Evolutionary conservation across 345 rosid genomes (phyloP), one percentile per base, ranked within the genome.

Genomic region (Boechera retrofracta): DNA sequence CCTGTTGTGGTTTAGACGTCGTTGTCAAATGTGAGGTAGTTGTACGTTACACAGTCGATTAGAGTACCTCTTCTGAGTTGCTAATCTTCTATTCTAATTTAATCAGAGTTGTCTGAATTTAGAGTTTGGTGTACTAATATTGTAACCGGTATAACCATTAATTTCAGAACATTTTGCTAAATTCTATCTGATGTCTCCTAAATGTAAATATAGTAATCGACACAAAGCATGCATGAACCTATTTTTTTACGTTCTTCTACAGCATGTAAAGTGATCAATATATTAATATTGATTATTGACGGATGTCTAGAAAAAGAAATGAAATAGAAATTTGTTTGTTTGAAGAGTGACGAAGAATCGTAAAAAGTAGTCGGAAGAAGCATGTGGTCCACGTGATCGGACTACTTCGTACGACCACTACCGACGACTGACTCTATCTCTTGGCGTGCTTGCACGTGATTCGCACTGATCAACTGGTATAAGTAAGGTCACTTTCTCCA

Each of bases 381-480:
- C 69, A 78, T 59, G 64, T 78, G 77, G 56, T 58, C 16, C 74
- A 66, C 69, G 77, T 79, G 82, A 73, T 73, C 38, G 62, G 58
- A 28, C 57, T 32, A 51, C 32, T 47, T 64, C 55, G 35, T 55
- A 48, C 52, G 52, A 77, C 66, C 53, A 56, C 31, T 59, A 28
- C 51, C 38, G 47, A 47, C 28, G 16, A 16, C 16, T 16, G 18
- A 55, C 24, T 44, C 31, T 51, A 57, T 45, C 42, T 31, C 12
- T 33, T 51, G 39, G 10, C 13, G 26, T 64, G 54, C 36, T 66
- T 65, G 64, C 69, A 78, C 66, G 82, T 73, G 78, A 73, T 36
- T 78, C 78, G 60, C 82, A 73, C 73, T 71, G 77, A 39, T 56
- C 49, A 47, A 48, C 67, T 77, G 54, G 29, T 51, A 26, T 16